These are phyloP conservation scores for Acacia pycnantha DNA, from an alignment of 331 rosid species.

Conservation along the genomic window DNA sequence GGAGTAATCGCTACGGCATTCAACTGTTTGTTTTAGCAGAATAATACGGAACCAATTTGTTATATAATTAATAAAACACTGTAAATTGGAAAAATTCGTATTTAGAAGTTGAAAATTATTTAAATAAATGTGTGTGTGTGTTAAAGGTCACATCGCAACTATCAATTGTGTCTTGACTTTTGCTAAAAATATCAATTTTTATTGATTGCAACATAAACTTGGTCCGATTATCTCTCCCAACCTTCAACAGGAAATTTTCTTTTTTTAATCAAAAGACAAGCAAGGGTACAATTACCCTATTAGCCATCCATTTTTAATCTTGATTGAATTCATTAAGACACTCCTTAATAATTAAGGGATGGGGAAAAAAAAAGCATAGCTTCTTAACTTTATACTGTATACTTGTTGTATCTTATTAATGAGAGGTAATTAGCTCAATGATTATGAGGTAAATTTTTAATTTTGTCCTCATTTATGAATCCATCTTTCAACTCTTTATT, in stretches of 20 bases:
- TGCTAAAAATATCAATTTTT: neutral
- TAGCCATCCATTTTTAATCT: neutral
- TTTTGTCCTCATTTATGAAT: too few species aligned
- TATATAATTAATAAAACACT: neutral
- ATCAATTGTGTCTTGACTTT: neutral
- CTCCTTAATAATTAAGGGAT: neutral
- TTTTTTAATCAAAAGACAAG: neutral
- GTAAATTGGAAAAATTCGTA: too few species aligned
- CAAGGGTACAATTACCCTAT: neutral
- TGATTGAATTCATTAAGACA: too few species aligned
- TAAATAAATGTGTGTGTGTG: accelerated
- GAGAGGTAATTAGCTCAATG: too few species aligned
- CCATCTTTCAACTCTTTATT: too few species aligned
- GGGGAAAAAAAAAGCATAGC: neutral
- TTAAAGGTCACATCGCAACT: neutral
- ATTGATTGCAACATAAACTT: neutral
- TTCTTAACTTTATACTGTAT: neutral
- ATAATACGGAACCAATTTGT: neutral
- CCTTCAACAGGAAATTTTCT: neutral
- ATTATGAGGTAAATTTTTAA: too few species aligned
- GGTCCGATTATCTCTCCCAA: neutral
- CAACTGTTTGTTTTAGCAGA: neutral
- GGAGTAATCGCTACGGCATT: neutral
- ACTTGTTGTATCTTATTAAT: too few species aligned
- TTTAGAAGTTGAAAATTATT: too few species aligned